A percentile compares a stretch with the other conserved stretches of the same genome.
These are phyloP conservation scores for Epichloe typhina DNA, from an alignment of 2,329 filamentous ascomycete genomes.

Conservation along the genomic window DNA sequence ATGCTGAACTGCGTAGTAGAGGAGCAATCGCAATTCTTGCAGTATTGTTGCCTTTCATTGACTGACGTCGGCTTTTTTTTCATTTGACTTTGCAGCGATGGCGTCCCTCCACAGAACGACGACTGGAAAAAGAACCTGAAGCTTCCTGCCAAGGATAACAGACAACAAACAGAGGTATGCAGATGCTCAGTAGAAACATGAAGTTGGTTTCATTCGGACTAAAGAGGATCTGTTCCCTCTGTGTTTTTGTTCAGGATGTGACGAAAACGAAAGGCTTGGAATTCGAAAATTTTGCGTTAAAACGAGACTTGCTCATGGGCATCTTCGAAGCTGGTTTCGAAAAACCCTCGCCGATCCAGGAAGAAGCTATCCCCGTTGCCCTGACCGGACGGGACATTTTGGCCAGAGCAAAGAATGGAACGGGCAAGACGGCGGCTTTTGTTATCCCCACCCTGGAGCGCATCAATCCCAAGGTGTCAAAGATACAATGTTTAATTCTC, in stretches of 20 bases:
- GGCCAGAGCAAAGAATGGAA: constrained; percentile 95
- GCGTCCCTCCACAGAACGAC: constrained; percentile 30
- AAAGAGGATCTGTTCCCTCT: constrained; percentile 5
- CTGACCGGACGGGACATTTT: constrained; percentile 91
- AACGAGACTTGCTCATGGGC: constrained; percentile 92
- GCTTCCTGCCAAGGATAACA: constrained; percentile 58
- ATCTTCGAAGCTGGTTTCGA: constrained; percentile 99
- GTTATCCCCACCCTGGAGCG: constrained; percentile 90
- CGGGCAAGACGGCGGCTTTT: constrained; percentile 95
- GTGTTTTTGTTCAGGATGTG: constrained; percentile 58
- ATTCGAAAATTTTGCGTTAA: constrained; percentile 93
- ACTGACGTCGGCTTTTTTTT: background rate
- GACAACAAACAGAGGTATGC: constrained; percentile 67
- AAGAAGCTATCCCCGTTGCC: constrained; percentile 96
- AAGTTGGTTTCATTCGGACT: constrained; percentile 5
- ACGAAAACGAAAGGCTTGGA: constrained; percentile 95
- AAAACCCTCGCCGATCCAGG: constrained; percentile 96
- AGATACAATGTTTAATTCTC: constrained; percentile 91
- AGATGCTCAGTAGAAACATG: background rate
- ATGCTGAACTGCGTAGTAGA: too few species aligned
- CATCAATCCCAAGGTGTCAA: constrained; percentile 91
- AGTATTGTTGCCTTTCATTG: background rate
- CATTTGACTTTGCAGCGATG: constrained; percentile 26
- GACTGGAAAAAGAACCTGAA: constrained; percentile 68
- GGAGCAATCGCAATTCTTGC: background rate